Evolutionary conservation across 1,284 basidiomycete species (phyloP).

Genomic region (Spongispora temasekensis): DNA sequence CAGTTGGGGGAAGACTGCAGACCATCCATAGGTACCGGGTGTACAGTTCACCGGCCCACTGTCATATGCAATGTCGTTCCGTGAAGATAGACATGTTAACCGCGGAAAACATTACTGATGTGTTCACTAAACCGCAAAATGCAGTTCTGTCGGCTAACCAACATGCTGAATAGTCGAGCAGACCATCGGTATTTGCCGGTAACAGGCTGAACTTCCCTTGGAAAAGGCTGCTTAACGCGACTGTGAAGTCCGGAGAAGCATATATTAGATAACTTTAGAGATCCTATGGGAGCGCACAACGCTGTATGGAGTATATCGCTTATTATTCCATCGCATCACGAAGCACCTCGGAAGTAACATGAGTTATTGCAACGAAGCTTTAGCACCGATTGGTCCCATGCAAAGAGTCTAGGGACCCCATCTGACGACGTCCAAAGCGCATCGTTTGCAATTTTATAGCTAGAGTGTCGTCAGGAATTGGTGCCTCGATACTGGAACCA

Average conservation of each 20-base stretch:
- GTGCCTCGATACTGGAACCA: slow-evolving; percentile 11
- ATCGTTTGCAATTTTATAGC: slow-evolving; percentile 9
- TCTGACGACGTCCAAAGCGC: slow-evolving; percentile 6
- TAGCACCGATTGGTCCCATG: slow-evolving; percentile 2
- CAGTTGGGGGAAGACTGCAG: background rate
- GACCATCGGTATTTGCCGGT: too few species aligned
- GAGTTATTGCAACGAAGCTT: slow-evolving; percentile 78
- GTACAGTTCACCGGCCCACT: slow-evolving; percentile 2
- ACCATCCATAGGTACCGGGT: slow-evolving; percentile 2
- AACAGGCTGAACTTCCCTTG: slow-evolving; percentile 11
- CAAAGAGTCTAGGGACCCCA: slow-evolving; percentile 1
- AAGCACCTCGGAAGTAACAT: background rate
- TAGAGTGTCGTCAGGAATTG: slow-evolving; percentile 8
- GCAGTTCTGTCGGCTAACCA: too few species aligned
- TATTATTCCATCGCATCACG: slow-evolving; percentile 4
- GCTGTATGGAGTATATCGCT: background rate
- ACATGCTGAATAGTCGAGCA: too few species aligned
- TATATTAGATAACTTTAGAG: slow-evolving; percentile 9
- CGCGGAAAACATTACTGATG: slow-evolving; percentile 3
- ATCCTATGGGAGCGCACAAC: slow-evolving; percentile 2
- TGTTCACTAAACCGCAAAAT: background rate
- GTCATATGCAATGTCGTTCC: background rate
- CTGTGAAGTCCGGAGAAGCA: slow-evolving; percentile 2
- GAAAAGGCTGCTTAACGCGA: background rate
- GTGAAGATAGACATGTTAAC: slow-evolving; percentile 4